Percentiles rank a stretch among this genome's conserved stretches.
Evolutionary conservation across 2,329 filamentous ascomycete species (phyloP).

Genomic region (Tothia fuscella): DNA sequence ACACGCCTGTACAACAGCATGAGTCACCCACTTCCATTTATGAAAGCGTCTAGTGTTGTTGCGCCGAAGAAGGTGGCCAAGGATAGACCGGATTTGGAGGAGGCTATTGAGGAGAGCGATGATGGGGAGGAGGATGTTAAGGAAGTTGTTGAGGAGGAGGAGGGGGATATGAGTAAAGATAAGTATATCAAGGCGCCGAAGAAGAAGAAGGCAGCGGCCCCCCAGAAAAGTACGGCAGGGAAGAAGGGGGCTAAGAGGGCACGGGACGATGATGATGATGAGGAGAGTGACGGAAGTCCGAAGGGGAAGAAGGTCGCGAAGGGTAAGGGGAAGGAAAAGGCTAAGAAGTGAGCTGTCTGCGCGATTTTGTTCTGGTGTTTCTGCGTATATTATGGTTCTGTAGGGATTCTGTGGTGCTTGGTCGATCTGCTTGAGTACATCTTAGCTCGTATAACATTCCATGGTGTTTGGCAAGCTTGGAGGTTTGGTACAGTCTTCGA

Average conservation of each 20-base stretch:
- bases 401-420: too few relatives aligned
- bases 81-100: slow-evolving; percentile 86
- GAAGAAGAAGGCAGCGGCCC: slow-evolving; percentile 46
- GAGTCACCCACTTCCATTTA: slow-evolving; percentile 85
- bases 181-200: slow-evolving; percentile 94
- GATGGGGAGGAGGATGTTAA: slow-evolving; percentile 54
- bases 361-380: too few relatives aligned
- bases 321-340: too few relatives aligned
- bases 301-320: slow-evolving; percentile 39
- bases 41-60: slow-evolving; percentile 71
- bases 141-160: slow-evolving; percentile 51
- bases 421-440: too few relatives aligned
- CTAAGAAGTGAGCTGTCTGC: too few relatives aligned
- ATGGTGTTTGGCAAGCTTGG: too few relatives aligned
- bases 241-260: slow-evolving; percentile 26
- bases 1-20: slow-evolving; percentile 81
- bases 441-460: too few relatives aligned
- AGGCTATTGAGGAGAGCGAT: slow-evolving; percentile 88
- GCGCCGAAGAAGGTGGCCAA: slow-evolving; percentile 58
- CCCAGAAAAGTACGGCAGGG: slow-evolving; percentile 26
- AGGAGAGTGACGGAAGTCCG: slow-evolving; percentile 30
- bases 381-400: too few relatives aligned
- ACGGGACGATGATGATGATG: slow-evolving; percentile 22
- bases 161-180: slow-evolving; percentile 80
- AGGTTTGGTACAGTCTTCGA: too few relatives aligned